phyloP scores from a whole-genome alignment of 2,329 filamentous ascomycete species.

The Fusarium sp. region DNA sequence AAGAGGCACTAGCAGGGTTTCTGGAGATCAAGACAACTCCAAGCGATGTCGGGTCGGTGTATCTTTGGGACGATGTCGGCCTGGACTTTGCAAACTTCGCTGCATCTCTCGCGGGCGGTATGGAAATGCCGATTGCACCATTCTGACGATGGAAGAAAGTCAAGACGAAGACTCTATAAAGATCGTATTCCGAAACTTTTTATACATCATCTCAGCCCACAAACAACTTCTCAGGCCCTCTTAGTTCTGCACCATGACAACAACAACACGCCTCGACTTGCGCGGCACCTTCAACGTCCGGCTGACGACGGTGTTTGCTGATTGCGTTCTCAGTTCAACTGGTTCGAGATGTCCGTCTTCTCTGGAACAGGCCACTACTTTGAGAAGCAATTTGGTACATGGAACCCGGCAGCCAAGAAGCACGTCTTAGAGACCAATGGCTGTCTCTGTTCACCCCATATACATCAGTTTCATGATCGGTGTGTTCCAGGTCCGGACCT shows the following conservation, averaged over 20 bases:
- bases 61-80: background rate
- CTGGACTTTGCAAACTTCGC: background rate
- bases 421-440: background rate
- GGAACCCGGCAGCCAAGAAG: background rate
- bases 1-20: background rate
- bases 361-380: conserved; percentile 49
- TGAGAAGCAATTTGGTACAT: conserved; percentile 43
- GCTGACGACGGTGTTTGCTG: conserved; percentile 26
- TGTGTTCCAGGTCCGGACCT: background rate
- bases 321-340: conserved; percentile 50
- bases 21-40: background rate
- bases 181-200: background rate
- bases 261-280: background rate
- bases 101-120: background rate
- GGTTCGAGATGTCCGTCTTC: conserved; percentile 51
- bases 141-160: background rate
- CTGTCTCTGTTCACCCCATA: no score
- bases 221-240: background rate
- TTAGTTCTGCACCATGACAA: background rate
- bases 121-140: background rate
- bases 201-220: background rate
- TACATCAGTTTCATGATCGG: background rate
- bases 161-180: no score
- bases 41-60: background rate
- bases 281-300: conserved; percentile 23